These are phyloP conservation scores for Colletotrichum eremochloae DNA, from an alignment of 2,329 filamentous ascomycete genomes.

Conservation along the genomic window DNA sequence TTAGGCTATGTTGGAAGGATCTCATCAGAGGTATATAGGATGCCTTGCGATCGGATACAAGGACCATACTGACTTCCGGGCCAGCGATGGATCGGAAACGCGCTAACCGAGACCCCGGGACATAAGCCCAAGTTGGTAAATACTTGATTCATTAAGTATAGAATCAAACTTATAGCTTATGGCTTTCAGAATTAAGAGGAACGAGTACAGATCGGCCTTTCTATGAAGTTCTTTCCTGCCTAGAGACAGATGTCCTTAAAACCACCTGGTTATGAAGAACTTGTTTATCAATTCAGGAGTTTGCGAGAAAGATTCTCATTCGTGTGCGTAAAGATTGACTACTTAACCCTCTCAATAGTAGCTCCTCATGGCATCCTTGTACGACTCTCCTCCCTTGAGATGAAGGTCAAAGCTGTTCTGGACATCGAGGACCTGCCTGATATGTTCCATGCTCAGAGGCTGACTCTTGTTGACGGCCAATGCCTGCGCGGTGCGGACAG, in stretches of 20 bases:
- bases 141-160: not conserved
- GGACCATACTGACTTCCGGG: not conserved
- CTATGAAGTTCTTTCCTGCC: not conserved
- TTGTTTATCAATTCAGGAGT: not conserved
- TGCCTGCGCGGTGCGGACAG: constrained; percentile 84
- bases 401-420: constrained; percentile 87
- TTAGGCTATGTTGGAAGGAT: not conserved
- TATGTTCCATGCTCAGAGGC: constrained; percentile 81
- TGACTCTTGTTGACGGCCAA: constrained; percentile 82
- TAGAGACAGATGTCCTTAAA: not conserved
- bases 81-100: not conserved
- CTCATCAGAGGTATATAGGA: too few species aligned
- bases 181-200: not conserved
- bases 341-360: constrained; percentile 62
- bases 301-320: not conserved
- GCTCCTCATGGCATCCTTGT: constrained; percentile 85
- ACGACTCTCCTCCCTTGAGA: constrained; percentile 83
- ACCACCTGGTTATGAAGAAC: not conserved
- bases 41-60: not conserved
- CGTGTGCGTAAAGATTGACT: rapidly evolving
- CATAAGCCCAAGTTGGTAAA: rapidly evolving
- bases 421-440: constrained; percentile 86
- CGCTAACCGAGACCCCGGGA: rapidly evolving
- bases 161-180: not conserved
- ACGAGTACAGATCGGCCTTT: not conserved